A percentile compares a stretch with the other conserved stretches of the same genome.
Evolutionary conservation across 768 basidiomycete genomes (phyloP).

Genomic region (Daedaleopsis nitida): DNA sequence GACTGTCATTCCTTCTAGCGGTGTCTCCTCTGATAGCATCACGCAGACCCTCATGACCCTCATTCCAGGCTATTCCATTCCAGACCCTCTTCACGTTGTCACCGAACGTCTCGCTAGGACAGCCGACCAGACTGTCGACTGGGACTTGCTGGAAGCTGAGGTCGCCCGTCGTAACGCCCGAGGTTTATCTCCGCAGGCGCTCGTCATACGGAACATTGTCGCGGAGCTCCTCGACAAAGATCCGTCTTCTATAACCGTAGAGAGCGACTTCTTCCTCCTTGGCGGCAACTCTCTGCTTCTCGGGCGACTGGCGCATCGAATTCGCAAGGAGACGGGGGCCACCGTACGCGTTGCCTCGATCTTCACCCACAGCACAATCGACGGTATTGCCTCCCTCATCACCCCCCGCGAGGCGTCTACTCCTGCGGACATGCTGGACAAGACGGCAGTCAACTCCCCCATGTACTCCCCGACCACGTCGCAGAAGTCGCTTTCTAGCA

Average conservation of each 20-base stretch:
- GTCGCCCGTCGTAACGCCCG: slow-evolving; percentile 22
- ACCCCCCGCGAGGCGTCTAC: slow-evolving; percentile 19
- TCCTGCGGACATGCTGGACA: slow-evolving; percentile 6
- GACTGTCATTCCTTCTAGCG: slow-evolving; percentile 25
- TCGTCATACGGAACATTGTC: slow-evolving; percentile 25
- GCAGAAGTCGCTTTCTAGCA: slow-evolving; percentile 7
- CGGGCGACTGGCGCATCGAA: slow-evolving; percentile 17
- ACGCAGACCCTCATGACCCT: slow-evolving; percentile 21
- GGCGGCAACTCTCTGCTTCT: slow-evolving; percentile 53
- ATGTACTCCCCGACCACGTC: slow-evolving; percentile 10
- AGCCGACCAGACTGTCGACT: slow-evolving; percentile 24
- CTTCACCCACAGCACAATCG: slow-evolving; percentile 45
- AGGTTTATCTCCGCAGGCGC: slow-evolving; percentile 18
- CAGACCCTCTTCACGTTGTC: slow-evolving; percentile 39
- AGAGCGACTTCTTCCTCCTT: slow-evolving; percentile 28
- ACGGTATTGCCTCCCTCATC: slow-evolving; percentile 42
- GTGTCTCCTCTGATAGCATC: slow-evolving; percentile 17
- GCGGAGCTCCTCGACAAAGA: slow-evolving; percentile 25
- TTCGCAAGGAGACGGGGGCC: slow-evolving; percentile 34
- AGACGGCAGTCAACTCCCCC: slow-evolving; percentile 16
- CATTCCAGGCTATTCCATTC: slow-evolving; percentile 45
- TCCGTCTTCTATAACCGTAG: slow-evolving; percentile 22
- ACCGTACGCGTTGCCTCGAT: slow-evolving; percentile 41
- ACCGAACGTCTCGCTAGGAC: slow-evolving; percentile 7
- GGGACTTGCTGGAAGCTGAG: slow-evolving; percentile 36